A percentile compares a stretch with the other conserved stretches of the same genome.
Evolutionary conservation across 805 yeast genomes (phyloP).

Genomic region (Groenewaldozyma tartarivorans): DNA sequence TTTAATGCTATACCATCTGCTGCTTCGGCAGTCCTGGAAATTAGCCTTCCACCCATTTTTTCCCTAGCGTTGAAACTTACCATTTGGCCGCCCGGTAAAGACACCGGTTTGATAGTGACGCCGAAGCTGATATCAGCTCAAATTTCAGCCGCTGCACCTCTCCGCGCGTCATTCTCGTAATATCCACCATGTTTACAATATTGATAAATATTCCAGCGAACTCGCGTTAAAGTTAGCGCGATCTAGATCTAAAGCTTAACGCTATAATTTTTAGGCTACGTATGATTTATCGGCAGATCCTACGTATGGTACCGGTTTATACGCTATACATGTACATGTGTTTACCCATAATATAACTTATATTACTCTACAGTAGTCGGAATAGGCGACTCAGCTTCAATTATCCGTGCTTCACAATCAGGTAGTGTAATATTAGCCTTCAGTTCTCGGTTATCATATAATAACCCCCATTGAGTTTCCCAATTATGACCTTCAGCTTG

Average conservation of each 20-base stretch:
- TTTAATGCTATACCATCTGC: constrained; percentile 43
- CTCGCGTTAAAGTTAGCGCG: no score
- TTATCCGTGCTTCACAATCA: constrained; percentile 18
- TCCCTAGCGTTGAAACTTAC: constrained; percentile 10
- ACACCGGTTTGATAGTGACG: constrained; percentile 44
- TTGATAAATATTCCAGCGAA: no score
- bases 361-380: not conserved
- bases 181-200: not conserved
- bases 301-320: no score
- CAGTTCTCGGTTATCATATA: constrained; percentile 38
- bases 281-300: no score
- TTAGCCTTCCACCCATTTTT: no score
- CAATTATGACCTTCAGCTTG: constrained; percentile 40
- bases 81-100: constrained; percentile 64
- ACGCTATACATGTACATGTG: no score
- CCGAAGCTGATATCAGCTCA: constrained; percentile 28
- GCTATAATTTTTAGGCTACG: no score
- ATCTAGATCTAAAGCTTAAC: no score
- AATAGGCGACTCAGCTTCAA: not conserved
- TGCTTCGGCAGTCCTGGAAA: constrained; percentile 54
- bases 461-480: constrained; percentile 70
- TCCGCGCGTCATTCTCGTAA: not conserved
- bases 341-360: no score
- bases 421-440: constrained; percentile 35
- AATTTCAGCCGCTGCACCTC: not conserved